Evolutionary conservation across 148 eudicot species (phyloP).

Genomic region (Diospyros lotus): DNA sequence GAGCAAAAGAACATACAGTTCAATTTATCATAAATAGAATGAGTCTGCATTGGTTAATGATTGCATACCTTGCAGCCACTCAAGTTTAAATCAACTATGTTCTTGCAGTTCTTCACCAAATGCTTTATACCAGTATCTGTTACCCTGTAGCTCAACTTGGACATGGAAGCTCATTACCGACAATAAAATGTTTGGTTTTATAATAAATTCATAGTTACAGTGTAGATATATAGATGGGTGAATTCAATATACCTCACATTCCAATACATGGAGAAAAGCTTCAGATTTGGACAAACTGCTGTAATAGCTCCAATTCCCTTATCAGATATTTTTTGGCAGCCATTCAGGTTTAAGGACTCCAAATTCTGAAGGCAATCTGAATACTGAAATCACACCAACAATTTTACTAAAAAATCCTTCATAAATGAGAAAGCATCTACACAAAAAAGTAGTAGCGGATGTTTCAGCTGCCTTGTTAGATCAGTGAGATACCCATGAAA

Average conservation of each 20-base stretch:
- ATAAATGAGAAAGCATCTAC: not conserved
- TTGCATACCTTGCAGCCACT: slow-evolving; percentile 91
- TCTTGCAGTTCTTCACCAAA: slow-evolving; percentile 74
- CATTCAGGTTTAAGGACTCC: slow-evolving; percentile 76
- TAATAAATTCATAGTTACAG: not conserved
- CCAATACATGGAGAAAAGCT: slow-evolving; percentile 81
- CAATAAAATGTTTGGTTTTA: not conserved
- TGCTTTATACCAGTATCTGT: slow-evolving; percentile 59
- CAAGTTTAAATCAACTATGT: slow-evolving; percentile 65
- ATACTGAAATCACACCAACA: slow-evolving; percentile 27
- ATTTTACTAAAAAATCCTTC: not conserved
- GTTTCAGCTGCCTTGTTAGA: not conserved
- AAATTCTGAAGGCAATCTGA: slow-evolving; percentile 51
- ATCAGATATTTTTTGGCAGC: slow-evolving; percentile 94
- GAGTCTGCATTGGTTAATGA: not conserved
- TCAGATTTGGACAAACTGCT: slow-evolving; percentile 53
- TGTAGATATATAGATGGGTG: not conserved
- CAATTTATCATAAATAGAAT: not conserved
- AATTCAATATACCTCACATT: slow-evolving; percentile 62
- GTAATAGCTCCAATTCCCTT: slow-evolving; percentile 73
- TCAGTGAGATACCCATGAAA: too few relatives aligned
- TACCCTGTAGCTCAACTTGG: slow-evolving; percentile 48
- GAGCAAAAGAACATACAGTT: not conserved
- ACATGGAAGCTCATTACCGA: not conserved
- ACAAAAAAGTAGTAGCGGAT: slow-evolving; percentile 1